Conservation (phyloP, 2,329 filamentous ascomycete species). For the Colletotrichum theobromicola region DNA sequence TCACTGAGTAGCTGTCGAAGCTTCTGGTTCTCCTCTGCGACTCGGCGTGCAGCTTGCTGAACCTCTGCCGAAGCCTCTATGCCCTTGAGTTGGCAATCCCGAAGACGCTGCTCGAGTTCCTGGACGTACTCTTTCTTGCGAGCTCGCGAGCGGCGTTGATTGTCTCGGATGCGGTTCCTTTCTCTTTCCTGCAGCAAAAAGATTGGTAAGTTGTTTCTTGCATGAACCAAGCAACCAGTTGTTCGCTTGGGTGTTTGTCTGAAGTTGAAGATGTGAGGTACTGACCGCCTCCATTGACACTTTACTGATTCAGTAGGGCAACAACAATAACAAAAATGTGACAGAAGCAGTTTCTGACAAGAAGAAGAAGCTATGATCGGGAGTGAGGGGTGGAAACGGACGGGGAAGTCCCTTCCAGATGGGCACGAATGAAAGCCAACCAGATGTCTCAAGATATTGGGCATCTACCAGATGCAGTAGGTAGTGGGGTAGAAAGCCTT, state of each 20-base stretch:
- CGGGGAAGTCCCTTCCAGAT: neutral
- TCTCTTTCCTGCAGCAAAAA: slow-evolving; percentile 11
- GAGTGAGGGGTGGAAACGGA: neutral
- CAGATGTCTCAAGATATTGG: neutral
- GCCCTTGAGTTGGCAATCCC: slow-evolving; percentile 67
- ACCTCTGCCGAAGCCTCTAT: slow-evolving; percentile 75
- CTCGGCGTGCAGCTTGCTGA: slow-evolving; percentile 70
- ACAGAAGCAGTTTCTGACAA: neutral
- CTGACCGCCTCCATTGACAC: slow-evolving; percentile 20
- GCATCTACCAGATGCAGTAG: neutral
- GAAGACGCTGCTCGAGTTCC: slow-evolving; percentile 70
- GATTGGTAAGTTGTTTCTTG: slow-evolving; percentile 10
- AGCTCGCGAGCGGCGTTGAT: slow-evolving; percentile 77
- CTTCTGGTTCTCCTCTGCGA: slow-evolving; percentile 72
- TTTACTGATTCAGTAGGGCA: neutral
- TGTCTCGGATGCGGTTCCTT: slow-evolving; percentile 69
- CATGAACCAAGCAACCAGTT: neutral
- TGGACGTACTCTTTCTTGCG: slow-evolving; percentile 75
- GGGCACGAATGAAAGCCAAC: neutral
- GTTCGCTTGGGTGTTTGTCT: neutral
- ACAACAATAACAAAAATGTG: neutral
- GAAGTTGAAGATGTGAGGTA: neutral
- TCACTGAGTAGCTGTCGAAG: slow-evolving; percentile 64
- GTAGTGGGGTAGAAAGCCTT: neutral
- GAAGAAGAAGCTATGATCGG: neutral